A percentile compares a stretch with the other conserved stretches of the same genome.
Evolutionary conservation across 805 yeast genomes (phyloP).

Genomic region (Candida quercuum): DNA sequence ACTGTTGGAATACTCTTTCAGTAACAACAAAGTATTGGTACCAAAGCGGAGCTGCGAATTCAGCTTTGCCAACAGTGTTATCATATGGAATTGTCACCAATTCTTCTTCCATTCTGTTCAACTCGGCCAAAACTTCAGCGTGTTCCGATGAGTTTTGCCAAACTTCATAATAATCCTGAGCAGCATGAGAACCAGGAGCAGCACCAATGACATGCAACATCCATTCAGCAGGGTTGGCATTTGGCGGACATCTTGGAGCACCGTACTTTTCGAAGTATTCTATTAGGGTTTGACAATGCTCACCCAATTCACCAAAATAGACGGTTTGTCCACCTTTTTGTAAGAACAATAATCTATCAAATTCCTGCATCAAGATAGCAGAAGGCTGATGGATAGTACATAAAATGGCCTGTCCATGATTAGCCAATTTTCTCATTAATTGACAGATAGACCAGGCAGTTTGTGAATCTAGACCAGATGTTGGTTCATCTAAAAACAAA

Average conservation of each 20-base stretch:
- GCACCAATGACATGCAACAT: constrained; percentile 85
- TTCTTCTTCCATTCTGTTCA: constrained; percentile 60
- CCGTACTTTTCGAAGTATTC: constrained; percentile 64
- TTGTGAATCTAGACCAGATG: constrained; percentile 65
- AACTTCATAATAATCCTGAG: constrained; percentile 67
- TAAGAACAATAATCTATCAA: constrained; percentile 69
- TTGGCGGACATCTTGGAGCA: constrained; percentile 58
- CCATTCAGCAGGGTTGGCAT: constrained; percentile 87
- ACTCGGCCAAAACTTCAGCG: constrained; percentile 50
- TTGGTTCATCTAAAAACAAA: constrained; percentile 62
- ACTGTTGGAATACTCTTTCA: constrained; percentile 53
- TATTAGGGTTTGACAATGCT: constrained; percentile 51
- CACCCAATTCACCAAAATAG: constrained; percentile 71
- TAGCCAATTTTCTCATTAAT: constrained; percentile 53
- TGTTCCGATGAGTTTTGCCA: constrained; percentile 72
- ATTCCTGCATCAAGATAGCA: constrained; percentile 68
- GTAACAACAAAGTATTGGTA: constrained; percentile 43
- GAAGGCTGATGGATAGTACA: constrained; percentile 87
- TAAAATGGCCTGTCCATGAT: constrained; percentile 58
- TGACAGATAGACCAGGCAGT: constrained; percentile 64
- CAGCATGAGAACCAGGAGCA: constrained; percentile 73
- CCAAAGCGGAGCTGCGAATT: constrained; percentile 38
- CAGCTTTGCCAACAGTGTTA: constrained; percentile 26
- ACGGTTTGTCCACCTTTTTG: constrained; percentile 70
- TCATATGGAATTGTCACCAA: constrained; percentile 33